A percentile compares a stretch with the other conserved stretches of the same genome.
Conservation (phyloP, 371 early-diverging fungal species). For the Mortierella sp. region DNA sequence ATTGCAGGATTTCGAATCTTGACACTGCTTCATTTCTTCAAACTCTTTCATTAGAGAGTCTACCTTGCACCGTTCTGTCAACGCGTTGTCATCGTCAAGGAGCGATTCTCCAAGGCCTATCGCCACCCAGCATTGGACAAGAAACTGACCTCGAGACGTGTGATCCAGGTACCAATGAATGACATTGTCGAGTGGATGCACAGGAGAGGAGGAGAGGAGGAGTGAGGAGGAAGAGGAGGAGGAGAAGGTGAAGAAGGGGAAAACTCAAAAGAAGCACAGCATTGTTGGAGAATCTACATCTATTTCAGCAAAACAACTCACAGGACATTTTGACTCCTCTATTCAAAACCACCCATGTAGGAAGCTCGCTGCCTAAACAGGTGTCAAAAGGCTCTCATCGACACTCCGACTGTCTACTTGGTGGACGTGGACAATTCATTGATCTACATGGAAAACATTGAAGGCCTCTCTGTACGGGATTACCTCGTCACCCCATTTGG, state of each 20-base stretch:
- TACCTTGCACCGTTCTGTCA: conserved; percentile 60
- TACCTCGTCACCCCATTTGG: conserved; percentile 60
- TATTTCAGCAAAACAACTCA: conserved; percentile 1
- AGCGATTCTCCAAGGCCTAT: conserved; percentile 92
- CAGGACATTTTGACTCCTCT: neutral
- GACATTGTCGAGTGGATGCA: no score
- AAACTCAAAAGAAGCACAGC: no score
- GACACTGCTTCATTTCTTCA: neutral
- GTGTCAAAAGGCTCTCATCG: conserved; percentile 78
- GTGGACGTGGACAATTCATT: conserved; percentile 75
- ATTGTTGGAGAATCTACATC: no score
- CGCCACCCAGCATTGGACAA: conserved; percentile 92
- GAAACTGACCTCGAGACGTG: conserved; percentile 79
- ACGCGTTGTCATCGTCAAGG: conserved; percentile 73
- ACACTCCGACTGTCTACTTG: conserved; percentile 85
- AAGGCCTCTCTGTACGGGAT: conserved; percentile 81
- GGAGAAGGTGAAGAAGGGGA: no score
- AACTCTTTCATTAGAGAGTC: conserved; percentile 57
- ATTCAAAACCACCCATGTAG: conserved; percentile 12
- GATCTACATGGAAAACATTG: conserved; percentile 90
- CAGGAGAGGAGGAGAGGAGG: no score
- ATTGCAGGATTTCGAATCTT: no score
- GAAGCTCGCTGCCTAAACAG: conserved; percentile 85
- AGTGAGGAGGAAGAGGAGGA: no score
- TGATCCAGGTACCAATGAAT: conserved; percentile 83